Percentiles rank a stretch among this genome's conserved stretches.
phyloP scores from a whole-genome alignment of 2,329 filamentous ascomycete genomes.

The Pseudopyrenochaeta lycopersici region DNA sequence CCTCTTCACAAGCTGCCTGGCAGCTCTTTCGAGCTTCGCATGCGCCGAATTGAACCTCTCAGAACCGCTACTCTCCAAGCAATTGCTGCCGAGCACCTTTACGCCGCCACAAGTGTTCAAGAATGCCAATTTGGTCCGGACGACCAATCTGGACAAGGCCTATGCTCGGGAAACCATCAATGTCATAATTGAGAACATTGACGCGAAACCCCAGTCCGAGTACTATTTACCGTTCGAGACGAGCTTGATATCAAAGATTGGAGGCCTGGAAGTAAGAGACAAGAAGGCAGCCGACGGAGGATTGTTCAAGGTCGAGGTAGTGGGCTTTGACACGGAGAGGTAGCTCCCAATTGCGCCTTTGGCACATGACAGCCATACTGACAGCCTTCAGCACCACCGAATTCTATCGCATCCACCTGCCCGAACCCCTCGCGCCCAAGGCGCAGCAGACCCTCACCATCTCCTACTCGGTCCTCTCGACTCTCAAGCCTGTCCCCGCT shows the following conservation, averaged over 20 bases:
- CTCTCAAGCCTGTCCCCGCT: conserved; percentile 82
- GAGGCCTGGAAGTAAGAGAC: conserved; percentile 89
- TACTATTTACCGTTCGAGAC: conserved; percentile 91
- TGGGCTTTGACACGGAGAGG: conserved; percentile 67
- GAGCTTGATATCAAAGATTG: conserved; percentile 77
- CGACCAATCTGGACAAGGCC: conserved; percentile 91
- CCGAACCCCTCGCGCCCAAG: conserved; percentile 76
- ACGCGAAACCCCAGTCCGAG: conserved; percentile 79
- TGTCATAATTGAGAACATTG: conserved; percentile 90
- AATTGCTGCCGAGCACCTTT: conserved; percentile 66
- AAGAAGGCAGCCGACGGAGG: conserved; percentile 78
- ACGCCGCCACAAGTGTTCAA: conserved; percentile 90
- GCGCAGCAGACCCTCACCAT: conserved; percentile 87
- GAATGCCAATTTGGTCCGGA: conserved; percentile 89
- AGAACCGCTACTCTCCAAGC: conserved; percentile 63
- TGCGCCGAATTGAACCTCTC: conserved; percentile 66
- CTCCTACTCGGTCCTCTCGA: conserved; percentile 80
- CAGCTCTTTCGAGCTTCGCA: conserved; percentile 69
- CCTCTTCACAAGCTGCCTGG: conserved; percentile 53
- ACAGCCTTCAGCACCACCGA: conserved; percentile 55
- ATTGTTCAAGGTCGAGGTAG: conserved; percentile 73
- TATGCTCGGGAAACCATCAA: conserved; percentile 92
- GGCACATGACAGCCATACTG: neutral
- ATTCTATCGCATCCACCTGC: conserved; percentile 86
- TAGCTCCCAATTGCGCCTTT: conserved; percentile 25